Base-by-base conservation (phyloP, 2,329 filamentous ascomycete genomes). In the Xylariaceae sp. region DNA sequence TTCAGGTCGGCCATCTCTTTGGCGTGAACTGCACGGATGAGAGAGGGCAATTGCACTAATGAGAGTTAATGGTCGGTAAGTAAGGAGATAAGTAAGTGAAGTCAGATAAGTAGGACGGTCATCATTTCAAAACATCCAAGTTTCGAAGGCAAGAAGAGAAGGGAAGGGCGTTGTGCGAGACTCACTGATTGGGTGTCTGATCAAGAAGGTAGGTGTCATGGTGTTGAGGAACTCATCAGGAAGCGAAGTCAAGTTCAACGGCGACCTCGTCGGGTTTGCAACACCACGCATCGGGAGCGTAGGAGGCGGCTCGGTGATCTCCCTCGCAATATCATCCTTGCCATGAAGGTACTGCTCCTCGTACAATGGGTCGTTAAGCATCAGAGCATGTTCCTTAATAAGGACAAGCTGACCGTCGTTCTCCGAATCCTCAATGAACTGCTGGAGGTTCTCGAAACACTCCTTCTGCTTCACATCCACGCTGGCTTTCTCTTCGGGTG, bases 361-460 rank as follows among this genome's bases (percentile, higher is more conserved):
- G 22, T 29, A 37, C 16, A 37, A 38, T 4, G 29, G 6, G 14
- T 35, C 37, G 33, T 47, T 50, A 3, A 53, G 6, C 3, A 53
- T 48, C 5, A 43, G 44, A 17, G 46, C 20, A 21, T 54, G 52
- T 27, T 54, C 52, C 20, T 54, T 54, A 19, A 54, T 41, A 23
- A 47, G 48, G 0, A 53, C 19, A 10, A 37, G 50, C 43, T 53
- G 40, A 20, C 47, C 41, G 0, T 34, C 40, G 21, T 40, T 21
- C 19, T 50, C 47, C 2, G 52, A 43, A 4, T 42, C 49, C 19
- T 45, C 40, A 2, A 54, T 23, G 43, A 52, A 32, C 36, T 52
- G 43, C 22, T 53, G 49, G 6, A 54, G 23, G 14, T 23, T 14
- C 6, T 49, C 37, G 27, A 50, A 42, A 8, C 39, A 48, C 37